phyloP scores from a whole-genome alignment of 164 flowering plant species.

The Chloranthus sessilifolius region DNA sequence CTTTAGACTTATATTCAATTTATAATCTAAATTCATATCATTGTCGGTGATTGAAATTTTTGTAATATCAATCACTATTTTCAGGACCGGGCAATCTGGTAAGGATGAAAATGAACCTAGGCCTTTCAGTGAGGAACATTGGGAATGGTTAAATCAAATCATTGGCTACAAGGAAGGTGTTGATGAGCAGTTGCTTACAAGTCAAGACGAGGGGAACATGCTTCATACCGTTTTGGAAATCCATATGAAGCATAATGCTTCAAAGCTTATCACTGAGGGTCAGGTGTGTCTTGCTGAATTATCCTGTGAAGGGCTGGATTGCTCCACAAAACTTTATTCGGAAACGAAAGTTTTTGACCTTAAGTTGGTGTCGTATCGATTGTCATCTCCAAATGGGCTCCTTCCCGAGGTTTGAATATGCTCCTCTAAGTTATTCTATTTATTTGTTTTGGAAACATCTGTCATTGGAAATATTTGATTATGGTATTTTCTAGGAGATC shows the following conservation, averaged over 20 bases:
- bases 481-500: too few species aligned
- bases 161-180: conserved; percentile 89
- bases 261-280: conserved; percentile 60
- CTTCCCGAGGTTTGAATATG: conserved; percentile 67
- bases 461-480: too few species aligned
- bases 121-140: conserved; percentile 72
- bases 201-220: conserved; percentile 38
- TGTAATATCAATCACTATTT: conserved; percentile 9
- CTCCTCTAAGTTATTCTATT: not conserved
- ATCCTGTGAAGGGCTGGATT: conserved; percentile 80
- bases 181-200: conserved; percentile 34
- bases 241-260: conserved; percentile 89
- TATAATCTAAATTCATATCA: too few species aligned
- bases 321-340: conserved; percentile 65
- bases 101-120: conserved; percentile 60
- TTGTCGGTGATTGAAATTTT: conserved; percentile 13
- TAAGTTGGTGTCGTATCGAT: conserved; percentile 76
- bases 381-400: conserved; percentile 85
- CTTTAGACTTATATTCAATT: conserved; percentile 3
- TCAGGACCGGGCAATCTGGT: conserved; percentile 53
- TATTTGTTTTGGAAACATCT: not conserved
- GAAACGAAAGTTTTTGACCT: conserved; percentile 80
- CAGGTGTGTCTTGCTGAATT: conserved; percentile 70
- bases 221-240: conserved; percentile 68
- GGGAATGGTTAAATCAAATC: conserved; percentile 76